Conservation (phyloP, 1,284 basidiomycete species). For the Ustilago shanxiensis region DNA sequence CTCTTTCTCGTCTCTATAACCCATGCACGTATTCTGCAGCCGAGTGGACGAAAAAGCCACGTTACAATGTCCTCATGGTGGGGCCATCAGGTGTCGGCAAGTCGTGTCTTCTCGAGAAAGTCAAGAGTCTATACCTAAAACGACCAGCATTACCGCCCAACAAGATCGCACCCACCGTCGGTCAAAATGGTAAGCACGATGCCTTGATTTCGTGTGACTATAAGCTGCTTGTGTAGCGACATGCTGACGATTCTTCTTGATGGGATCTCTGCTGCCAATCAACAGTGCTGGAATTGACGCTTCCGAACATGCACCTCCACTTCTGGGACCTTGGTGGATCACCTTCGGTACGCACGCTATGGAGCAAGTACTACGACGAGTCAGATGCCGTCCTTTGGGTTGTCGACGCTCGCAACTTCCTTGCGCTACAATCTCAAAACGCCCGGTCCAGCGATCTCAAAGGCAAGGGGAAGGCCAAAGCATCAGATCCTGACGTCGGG, state of each 20-base stretch:
- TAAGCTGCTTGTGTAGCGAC: neutral
- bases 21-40: slow-evolving; percentile 12
- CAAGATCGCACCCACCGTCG: slow-evolving; percentile 55
- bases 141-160: slow-evolving; percentile 37
- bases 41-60: slow-evolving; percentile 52
- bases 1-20: neutral
- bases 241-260: neutral
- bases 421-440: slow-evolving; percentile 12
- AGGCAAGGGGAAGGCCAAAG: slow-evolving; percentile 27
- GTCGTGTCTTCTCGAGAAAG: slow-evolving; percentile 56
- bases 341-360: slow-evolving; percentile 50
- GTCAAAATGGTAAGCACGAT: slow-evolving; percentile 45
- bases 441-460: slow-evolving; percentile 10
- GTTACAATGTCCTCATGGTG: slow-evolving; percentile 54
- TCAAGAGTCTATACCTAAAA: slow-evolving; percentile 47
- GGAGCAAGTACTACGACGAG: slow-evolving; percentile 58
- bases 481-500: slow-evolving; percentile 10
- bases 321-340: slow-evolving; percentile 63
- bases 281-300: slow-evolving; percentile 48
- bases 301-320: slow-evolving; percentile 42
- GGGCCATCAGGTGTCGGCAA: slow-evolving; percentile 56
- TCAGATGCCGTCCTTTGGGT: slow-evolving; percentile 54
- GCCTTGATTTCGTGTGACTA: neutral
- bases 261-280: neutral
- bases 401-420: slow-evolving; percentile 47